phyloP scores from a whole-genome alignment of 2,329 filamentous ascomycete genomes.

The Cyclaneusma minus region DNA sequence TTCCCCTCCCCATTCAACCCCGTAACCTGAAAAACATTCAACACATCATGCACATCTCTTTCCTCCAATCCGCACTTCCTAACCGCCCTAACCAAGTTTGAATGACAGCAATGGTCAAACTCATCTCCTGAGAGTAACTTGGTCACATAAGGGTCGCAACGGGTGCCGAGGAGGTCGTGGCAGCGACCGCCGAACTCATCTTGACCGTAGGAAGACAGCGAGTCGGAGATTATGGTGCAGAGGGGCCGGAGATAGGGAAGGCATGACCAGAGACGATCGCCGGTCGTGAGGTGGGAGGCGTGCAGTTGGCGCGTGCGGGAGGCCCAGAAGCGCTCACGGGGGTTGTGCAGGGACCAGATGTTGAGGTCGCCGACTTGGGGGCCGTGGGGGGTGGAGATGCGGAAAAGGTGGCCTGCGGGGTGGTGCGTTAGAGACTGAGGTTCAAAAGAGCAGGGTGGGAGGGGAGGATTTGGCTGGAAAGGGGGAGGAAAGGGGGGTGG shows the following conservation, averaged over 20 bases:
- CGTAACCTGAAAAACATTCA: slow-evolving; percentile 79
- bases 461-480: neutral
- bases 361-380: slow-evolving; percentile 75
- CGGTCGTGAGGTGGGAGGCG: slow-evolving; percentile 53
- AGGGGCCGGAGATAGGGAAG: slow-evolving; percentile 65
- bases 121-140: slow-evolving; percentile 51
- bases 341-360: slow-evolving; percentile 63
- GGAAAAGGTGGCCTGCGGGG: slow-evolving; percentile 46
- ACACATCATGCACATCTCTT: slow-evolving; percentile 66
- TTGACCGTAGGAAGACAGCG: slow-evolving; percentile 42
- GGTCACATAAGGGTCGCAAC: slow-evolving; percentile 75
- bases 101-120: slow-evolving; percentile 76
- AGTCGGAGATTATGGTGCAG: slow-evolving; percentile 54
- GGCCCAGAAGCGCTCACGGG: slow-evolving; percentile 72
- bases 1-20: slow-evolving; percentile 55
- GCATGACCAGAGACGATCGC: slow-evolving; percentile 64
- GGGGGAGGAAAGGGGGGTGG: too few species aligned
- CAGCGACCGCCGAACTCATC: slow-evolving; percentile 50
- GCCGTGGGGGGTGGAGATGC: slow-evolving; percentile 60
- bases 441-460: neutral
- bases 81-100: slow-evolving; percentile 62
- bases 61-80: slow-evolving; percentile 53
- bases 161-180: slow-evolving; percentile 68
- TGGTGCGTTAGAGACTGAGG: too few species aligned
- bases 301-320: slow-evolving; percentile 65